Evolutionary conservation across 257 asterid species (phyloP).

Genomic region (Solanum stenotomum): DNA sequence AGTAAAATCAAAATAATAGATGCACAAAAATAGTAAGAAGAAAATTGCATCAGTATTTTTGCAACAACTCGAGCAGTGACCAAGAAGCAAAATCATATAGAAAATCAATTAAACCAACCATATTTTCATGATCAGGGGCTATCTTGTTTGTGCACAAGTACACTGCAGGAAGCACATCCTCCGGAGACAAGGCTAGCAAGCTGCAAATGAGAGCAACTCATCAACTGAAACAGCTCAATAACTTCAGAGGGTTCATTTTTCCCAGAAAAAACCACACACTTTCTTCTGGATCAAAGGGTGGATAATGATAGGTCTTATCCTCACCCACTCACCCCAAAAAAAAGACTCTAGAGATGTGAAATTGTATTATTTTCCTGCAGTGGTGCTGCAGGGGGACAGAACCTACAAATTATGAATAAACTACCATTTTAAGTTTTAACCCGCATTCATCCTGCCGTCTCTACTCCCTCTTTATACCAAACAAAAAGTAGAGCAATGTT

Average conservation of each 20-base stretch:
- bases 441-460: background rate
- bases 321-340: background rate
- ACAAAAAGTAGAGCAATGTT: background rate
- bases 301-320: background rate
- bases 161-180: constrained; percentile 78
- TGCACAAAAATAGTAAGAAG: background rate
- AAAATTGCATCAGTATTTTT: background rate
- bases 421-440: background rate
- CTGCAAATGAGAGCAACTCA: constrained; percentile 31
- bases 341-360: background rate
- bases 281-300: background rate
- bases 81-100: background rate
- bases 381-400: background rate
- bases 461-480: background rate
- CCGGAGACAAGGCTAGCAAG: constrained; percentile 80
- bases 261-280: background rate
- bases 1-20: background rate
- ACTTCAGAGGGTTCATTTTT: background rate
- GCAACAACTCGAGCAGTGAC: background rate
- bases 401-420: background rate
- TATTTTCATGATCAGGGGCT: constrained; percentile 89
- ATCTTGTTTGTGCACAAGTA: constrained; percentile 85
- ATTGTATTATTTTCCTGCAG: background rate
- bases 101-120: constrained; percentile 27
- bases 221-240: constrained; percentile 1